Percentiles rank a stretch among this genome's conserved stretches.
Conservation (phyloP, 1,284 basidiomycete genomes). For the Cryptococcus deneoformans region DNA sequence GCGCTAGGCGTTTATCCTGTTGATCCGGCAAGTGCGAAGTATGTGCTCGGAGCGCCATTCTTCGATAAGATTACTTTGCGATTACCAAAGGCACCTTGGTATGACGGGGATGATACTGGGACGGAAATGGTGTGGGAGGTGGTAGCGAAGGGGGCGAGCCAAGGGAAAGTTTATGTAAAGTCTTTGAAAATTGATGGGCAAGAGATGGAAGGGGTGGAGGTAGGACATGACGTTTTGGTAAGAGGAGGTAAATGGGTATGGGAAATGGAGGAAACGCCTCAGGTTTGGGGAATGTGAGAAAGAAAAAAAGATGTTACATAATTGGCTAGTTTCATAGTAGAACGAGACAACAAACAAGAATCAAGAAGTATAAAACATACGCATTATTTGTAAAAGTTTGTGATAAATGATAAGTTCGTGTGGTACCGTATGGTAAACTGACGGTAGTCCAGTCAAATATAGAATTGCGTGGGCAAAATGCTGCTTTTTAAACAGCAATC, state of each 20-base stretch:
- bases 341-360: too few relatives aligned
- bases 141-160: conserved; percentile 56
- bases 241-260: conserved; percentile 59
- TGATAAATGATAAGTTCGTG: too few relatives aligned
- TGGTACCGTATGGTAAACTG: too few relatives aligned
- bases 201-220: conserved; percentile 51
- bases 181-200: conserved; percentile 59
- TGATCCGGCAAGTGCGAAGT: conserved; percentile 69
- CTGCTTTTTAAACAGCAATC: not conserved
- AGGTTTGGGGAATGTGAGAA: conserved; percentile 45
- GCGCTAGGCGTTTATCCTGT: conserved; percentile 84
- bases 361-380: too few relatives aligned
- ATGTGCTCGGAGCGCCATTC: conserved; percentile 71
- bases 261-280: conserved; percentile 60
- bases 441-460: too few relatives aligned
- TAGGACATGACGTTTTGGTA: conserved; percentile 59
- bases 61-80: conserved; percentile 62
- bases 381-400: too few relatives aligned
- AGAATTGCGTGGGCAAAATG: conserved; percentile 7
- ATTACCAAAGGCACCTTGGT: conserved; percentile 50
- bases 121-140: conserved; percentile 59
- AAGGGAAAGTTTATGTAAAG: conserved; percentile 58
- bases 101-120: conserved; percentile 17
- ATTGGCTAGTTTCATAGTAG: too few relatives aligned
- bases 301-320: too few relatives aligned